phyloP scores from a whole-genome alignment of 129 eudicot genomes.

The Helichrysum umbraculigerum region DNA sequence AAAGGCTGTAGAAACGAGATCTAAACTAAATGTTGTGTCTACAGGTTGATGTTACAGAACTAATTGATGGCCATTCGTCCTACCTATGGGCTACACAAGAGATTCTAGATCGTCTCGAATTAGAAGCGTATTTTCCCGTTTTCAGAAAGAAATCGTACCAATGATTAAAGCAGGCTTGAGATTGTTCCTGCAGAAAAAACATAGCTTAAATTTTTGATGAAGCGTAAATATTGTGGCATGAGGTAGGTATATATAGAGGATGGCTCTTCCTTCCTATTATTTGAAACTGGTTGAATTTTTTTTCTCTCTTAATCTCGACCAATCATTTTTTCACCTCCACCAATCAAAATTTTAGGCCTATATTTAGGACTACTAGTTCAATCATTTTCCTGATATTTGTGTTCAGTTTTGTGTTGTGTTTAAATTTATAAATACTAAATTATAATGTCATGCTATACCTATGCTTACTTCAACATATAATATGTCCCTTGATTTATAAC shows the following conservation, averaged over 20 bases:
- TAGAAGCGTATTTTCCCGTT: constrained; percentile 78
- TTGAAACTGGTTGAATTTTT: too few relatives aligned
- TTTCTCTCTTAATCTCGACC: too few relatives aligned
- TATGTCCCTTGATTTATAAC: not conserved
- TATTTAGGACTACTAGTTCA: too few relatives aligned
- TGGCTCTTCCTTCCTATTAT: constrained; percentile 15
- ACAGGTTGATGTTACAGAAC: constrained; percentile 92
- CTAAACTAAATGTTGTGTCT: constrained; percentile 6
- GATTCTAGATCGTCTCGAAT: constrained; percentile 78
- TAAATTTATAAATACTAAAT: too few relatives aligned
- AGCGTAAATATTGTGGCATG: constrained; percentile 14
- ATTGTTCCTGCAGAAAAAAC: not conserved
- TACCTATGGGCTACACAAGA: constrained; percentile 83
- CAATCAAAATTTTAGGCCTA: too few relatives aligned
- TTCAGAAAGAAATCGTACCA: constrained; percentile 37
- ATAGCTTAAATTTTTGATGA: not conserved
- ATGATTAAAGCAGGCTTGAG: constrained; percentile 2
- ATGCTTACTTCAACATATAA: not conserved
- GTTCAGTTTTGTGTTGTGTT: constrained; percentile 10
- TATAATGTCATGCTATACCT: not conserved
- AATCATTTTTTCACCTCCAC: too few relatives aligned
- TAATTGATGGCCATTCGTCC: constrained; percentile 90
- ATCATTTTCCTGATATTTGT: not conserved
- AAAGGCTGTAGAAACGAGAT: not conserved
- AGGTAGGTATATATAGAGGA: constrained; percentile 10